These are phyloP conservation scores for Solanum hybrid DNA, from an alignment of 305 asterid species.

Conservation along the genomic window DNA sequence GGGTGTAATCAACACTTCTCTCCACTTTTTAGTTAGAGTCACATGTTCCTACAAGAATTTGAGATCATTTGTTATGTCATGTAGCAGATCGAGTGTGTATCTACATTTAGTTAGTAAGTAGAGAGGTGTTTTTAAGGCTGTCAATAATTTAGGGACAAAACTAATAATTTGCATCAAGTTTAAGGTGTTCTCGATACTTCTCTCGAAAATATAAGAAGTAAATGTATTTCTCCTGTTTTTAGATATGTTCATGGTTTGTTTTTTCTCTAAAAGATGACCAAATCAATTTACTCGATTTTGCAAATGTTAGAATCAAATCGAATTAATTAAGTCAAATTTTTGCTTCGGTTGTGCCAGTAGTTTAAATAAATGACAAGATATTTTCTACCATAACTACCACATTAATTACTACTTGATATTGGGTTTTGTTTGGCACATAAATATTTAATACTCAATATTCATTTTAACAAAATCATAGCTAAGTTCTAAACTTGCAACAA, in stretches of 20 bases:
- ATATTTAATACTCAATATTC: not conserved
- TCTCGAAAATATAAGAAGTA: not conserved
- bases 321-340: not conserved
- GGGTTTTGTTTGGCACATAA: not conserved
- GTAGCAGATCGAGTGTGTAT: too few relatives aligned
- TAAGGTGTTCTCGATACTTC: not conserved
- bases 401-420: not conserved
- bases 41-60: not conserved
- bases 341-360: not conserved
- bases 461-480: not conserved
- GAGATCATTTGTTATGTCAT: not conserved
- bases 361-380: not conserved
- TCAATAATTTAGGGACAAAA: not conserved
- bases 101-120: not conserved
- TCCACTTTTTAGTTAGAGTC: not conserved
- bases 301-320: not conserved
- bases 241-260: not conserved
- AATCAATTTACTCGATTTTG: not conserved
- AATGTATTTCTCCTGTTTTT: not conserved
- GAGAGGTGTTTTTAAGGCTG: not conserved
- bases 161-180: too few relatives aligned
- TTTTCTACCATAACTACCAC: not conserved
- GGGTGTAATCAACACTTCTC: not conserved
- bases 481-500: not conserved
- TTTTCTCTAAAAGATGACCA: not conserved